Evolutionary conservation across 306 rosid species (phyloP).

Genomic region (Acacia crassicarpa): DNA sequence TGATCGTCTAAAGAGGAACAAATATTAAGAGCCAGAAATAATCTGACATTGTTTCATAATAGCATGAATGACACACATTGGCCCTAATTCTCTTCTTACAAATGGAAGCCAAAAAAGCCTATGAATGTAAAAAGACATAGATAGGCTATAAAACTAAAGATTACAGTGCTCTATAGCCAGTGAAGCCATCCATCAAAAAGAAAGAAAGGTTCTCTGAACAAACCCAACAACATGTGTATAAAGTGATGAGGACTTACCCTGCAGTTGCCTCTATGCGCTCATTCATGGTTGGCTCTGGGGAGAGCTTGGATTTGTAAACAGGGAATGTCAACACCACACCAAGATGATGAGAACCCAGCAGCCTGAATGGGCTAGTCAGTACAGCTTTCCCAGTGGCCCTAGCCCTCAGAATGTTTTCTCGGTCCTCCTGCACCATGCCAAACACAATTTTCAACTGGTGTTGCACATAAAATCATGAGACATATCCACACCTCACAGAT

Average conservation of each 20-base stretch:
- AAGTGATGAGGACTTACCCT: slow-evolving; percentile 62
- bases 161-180: neutral
- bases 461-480: slow-evolving; percentile 9
- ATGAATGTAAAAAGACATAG: neutral
- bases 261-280: slow-evolving; percentile 78
- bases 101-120: neutral
- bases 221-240: slow-evolving; percentile 1
- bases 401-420: slow-evolving; percentile 93
- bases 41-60: neutral
- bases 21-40: neutral
- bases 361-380: slow-evolving; percentile 91
- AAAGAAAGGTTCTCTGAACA: slow-evolving; percentile 4
- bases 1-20: neutral
- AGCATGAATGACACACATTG: neutral
- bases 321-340: slow-evolving; percentile 99
- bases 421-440: slow-evolving; percentile 75
- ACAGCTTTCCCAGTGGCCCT: slow-evolving; percentile 98
- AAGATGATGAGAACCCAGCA: slow-evolving; percentile 92
- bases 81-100: neutral
- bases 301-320: slow-evolving; percentile 87
- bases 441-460: slow-evolving; percentile 1
- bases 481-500: neutral
- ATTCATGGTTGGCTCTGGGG: slow-evolving; percentile 62
- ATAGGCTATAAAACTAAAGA: neutral
- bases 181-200: neutral